Evolutionary conservation across 2,329 filamentous ascomycete species (phyloP), one percentile per base, ranked within the genome.

Genomic region (Talaromyces sp.): DNA sequence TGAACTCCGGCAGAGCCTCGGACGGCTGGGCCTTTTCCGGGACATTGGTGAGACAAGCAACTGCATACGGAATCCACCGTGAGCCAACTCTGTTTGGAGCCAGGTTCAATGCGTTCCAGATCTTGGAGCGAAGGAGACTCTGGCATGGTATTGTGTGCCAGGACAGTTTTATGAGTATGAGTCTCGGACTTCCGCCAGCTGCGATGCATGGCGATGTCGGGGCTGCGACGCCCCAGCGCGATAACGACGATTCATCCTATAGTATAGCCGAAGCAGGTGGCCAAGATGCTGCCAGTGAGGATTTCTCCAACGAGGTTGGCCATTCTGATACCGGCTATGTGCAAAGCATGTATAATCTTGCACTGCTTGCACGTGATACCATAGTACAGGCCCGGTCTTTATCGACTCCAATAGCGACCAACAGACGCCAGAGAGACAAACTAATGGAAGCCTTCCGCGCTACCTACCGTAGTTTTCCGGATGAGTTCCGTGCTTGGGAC

Each of bases 121-220:
- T 59, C 22, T 3, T 62, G 3, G 65, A 66, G 31, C 39, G 65
- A 27, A 59, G 57, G 31, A 58, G 65, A 14, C 57, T 66, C 2
- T 66, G 65, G 65, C 65, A 66, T 16, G 61, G 56, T 0, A 60
- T 66, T 10, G 62, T 66, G 8, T 66, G 65, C 19, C 65, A 66
- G 50, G 65, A 66, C 24, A 66, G 65, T 45, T 66, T 66, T 37
- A 66, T 66, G 65, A 66, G 65, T 16, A 66, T 66, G 65, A 61
- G 61, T 39, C 62, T 66, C 2, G 45, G 57, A 33, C 62, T 66
- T n/a, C 62, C 65, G 14, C 62, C 65, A 1, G 56, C 62, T 10
- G 39, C 65, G 1, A 66, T 50, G 31, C 50, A 66, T 56, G 60
- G 35, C 8, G 65, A 66, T 16, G 59, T 66, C 16, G 65, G 63